Conservation (phyloP, 1,284 basidiomycete species). For the Rhodotorula sp. region DNA sequence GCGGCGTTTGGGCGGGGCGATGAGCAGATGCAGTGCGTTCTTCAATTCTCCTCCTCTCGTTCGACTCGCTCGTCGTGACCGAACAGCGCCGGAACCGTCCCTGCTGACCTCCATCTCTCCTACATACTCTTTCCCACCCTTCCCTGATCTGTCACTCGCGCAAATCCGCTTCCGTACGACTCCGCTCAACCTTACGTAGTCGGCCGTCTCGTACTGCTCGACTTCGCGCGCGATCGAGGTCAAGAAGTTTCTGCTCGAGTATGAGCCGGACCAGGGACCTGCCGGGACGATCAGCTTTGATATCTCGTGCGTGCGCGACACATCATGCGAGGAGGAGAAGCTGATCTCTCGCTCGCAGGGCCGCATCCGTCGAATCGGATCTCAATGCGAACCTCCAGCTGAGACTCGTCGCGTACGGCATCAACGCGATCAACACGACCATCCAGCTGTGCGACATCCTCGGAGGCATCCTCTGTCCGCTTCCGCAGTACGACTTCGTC, state of each 20-base stretch:
- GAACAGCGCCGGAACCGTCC: not conserved
- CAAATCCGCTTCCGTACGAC: too few relatives aligned
- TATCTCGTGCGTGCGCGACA: conserved; percentile 1
- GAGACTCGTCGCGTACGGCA: conserved; percentile 75
- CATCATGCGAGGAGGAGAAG: conserved; percentile 28
- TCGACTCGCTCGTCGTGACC: not conserved
- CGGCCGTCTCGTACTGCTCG: conserved; percentile 34
- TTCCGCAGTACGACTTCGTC: conserved; percentile 80
- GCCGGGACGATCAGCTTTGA: conserved; percentile 42
- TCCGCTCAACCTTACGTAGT: not conserved
- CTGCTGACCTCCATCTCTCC: not conserved
- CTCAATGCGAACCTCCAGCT: conserved; percentile 70
- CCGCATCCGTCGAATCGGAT: conserved; percentile 56
- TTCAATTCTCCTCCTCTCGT: not conserved
- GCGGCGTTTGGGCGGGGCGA: too few relatives aligned
- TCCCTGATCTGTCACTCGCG: not conserved
- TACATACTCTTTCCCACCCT: not conserved
- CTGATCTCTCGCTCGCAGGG: conserved; percentile 1
- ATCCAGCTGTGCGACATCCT: conserved; percentile 69
- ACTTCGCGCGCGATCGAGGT: conserved; percentile 30
- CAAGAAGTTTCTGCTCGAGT: conserved; percentile 32
- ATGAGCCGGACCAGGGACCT: conserved; percentile 5
- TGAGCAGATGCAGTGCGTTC: conserved; percentile 1
- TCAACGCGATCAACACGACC: conserved; percentile 62
- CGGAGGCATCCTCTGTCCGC: conserved; percentile 75